Base-by-base conservation (phyloP, 2,329 filamentous ascomycete genomes). In the Trichophyton simii region DNA sequence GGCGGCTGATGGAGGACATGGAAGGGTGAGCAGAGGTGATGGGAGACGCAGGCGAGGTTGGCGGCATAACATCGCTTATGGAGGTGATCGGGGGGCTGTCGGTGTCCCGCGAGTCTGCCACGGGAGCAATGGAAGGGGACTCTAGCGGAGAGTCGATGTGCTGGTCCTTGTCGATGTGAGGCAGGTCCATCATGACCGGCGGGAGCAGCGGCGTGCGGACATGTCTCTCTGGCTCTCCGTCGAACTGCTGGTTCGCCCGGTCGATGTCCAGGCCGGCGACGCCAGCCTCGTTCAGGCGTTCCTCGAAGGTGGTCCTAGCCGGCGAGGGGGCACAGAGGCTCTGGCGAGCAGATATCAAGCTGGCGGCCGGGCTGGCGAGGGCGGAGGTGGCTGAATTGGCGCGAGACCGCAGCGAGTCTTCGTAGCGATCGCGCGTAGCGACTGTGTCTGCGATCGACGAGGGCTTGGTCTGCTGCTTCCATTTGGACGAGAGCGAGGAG, bases 141-240 rank as follows among this genome's bases (percentile, higher is more conserved):
- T 95, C 89, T 28, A 95, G 78, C n/a, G 91, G 90, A 6, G 90
- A 95, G 62, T 88, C 82, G 36, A 87, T 78, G 0, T 82, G 80
- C 0, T 84, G 80, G 48, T 83, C 77, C 42, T 77, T 70, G n/a
- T 69, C 68, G 44, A 76, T 72, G 11, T 73, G 72, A n/a, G 73
- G 76, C 22, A 79, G 75, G 61, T 83, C 81, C 31, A 83, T 85
- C 77, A 95, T 82, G 41, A 94, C 80, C 0, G 91, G 91, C 6
- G 91, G 91, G 1, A 96, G 80, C 6, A 96, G 80, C 44, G 91
- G 92, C 2, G 91, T 96, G 3, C 87, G 87, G 0, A 89, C 87
- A 67, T 88, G 76, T 76, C 84, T 72, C 76, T 85, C 76, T 76
- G 84, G 73, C 75, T 82, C 73, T 67, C 83, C 70, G 67, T 77